Percentiles rank a stretch among this genome's conserved stretches.
Evolutionary conservation across 2,329 filamentous ascomycete genomes (phyloP).

Genomic region (Rosellinia necatrix): DNA sequence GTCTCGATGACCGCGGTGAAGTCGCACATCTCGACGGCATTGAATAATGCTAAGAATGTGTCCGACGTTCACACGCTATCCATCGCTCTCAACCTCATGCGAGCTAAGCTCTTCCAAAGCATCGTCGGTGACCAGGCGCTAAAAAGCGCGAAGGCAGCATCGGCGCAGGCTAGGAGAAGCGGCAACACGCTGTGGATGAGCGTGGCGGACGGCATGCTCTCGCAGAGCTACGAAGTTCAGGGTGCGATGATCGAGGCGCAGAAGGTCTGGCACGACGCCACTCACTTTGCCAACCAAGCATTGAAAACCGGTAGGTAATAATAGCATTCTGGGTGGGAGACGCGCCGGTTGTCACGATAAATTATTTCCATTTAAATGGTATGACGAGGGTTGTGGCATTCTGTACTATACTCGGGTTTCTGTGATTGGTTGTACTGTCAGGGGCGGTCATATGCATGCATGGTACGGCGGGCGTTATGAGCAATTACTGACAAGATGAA

Average conservation of each 20-base stretch:
- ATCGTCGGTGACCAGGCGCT: conserved; percentile 80
- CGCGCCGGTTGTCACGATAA: neutral
- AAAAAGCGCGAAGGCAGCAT: conserved; percentile 74
- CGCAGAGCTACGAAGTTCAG: conserved; percentile 74
- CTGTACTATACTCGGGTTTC: conserved; percentile 18
- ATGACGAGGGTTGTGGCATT: neutral
- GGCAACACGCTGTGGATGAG: conserved; percentile 78
- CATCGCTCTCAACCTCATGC: conserved; percentile 85
- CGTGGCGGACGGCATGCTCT: conserved; percentile 78
- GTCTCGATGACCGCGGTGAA: conserved; percentile 78
- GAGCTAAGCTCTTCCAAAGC: conserved; percentile 77
- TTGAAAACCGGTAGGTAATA: conserved; percentile 31
- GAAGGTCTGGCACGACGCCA: conserved; percentile 42
- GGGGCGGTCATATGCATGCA: conserved; percentile 10
- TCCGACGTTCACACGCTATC: conserved; percentile 80
- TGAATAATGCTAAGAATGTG: conserved; percentile 70
- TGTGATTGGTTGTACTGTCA: conserved; percentile 8
- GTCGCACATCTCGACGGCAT: conserved; percentile 73
- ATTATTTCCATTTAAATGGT: conserved; percentile 9
- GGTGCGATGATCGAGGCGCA: conserved; percentile 65
- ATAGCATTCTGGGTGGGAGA: neutral
- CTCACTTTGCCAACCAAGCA: conserved; percentile 36
- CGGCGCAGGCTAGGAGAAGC: conserved; percentile 69
- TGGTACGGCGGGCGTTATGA: conserved; percentile 20
- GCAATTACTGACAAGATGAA: conserved; percentile 1